Base-by-base conservation (phyloP, 345 rosid species). In the Linum lewisii region DNA sequence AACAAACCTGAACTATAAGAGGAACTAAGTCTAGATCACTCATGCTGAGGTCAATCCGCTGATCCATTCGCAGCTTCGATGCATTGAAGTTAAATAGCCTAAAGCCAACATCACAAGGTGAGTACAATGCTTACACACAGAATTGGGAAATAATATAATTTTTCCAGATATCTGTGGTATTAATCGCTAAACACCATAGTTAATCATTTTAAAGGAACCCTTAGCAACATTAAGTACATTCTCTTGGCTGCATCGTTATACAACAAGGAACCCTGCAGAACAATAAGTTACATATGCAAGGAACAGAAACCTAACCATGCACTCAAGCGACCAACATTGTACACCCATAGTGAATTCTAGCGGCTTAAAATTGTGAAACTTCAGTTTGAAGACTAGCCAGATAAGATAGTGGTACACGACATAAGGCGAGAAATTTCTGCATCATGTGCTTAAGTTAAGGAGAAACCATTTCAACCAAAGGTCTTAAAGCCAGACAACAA, bases 11-110 rank as follows among this genome's bases (percentile, higher is more conserved):
- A 73, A 93, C 54, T 63, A 93, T 51, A 70, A 93, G 95, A 57
- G 99, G 97, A 52, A 89, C 94, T 51, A 93, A 76, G 74, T 93
- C 99, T 70, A 72, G 86, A 85, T 93, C 99, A 65, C 99, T 89
- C 99, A 93, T 93, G 80, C 99, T 81, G 57, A 93, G 94, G 72
- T 87, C 80, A 55, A 93, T 69, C 52, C 95, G 86, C 77, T 93
- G 95, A 69, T 93, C 99, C 97, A 87, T 93, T 73, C 81, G 83
- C 81, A 93, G 74, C 84, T 74, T 93, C 63, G 97, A 91, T 36
- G 91, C 91, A 75, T 81, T 77, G 57, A 66, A 89, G 68, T 94
- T 86, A 71, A 93, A 77, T 66, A 93, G 80, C 87, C 99, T 93
- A 72, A 21, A 64, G 53, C 38, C 72, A 58, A 42, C 34, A 58